Evolutionary conservation across 805 yeast species (phyloP).

Genomic region (Ogataea degrootiae): DNA sequence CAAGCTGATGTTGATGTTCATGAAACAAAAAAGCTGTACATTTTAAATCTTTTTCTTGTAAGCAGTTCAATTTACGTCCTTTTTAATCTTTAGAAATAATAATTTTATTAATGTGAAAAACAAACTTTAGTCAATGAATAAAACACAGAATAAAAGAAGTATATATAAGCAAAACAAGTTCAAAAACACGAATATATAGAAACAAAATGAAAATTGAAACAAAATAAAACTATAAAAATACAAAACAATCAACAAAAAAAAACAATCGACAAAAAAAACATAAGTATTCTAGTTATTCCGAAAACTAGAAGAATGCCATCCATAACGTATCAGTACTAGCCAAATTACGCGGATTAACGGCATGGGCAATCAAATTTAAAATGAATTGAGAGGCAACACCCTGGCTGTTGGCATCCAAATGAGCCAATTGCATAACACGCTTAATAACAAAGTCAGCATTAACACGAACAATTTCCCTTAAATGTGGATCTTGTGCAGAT

Average conservation of each 20-base stretch:
- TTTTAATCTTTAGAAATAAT: no score
- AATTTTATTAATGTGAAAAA: no score
- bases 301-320: slow-evolving; percentile 80
- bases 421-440: slow-evolving; percentile 69
- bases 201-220: neutral
- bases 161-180: no score
- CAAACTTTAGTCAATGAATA: no score
- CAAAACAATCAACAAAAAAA: neutral
- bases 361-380: slow-evolving; percentile 85
- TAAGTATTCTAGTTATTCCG: neutral
- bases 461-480: slow-evolving; percentile 79
- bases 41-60: no score
- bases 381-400: slow-evolving; percentile 84
- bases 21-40: no score
- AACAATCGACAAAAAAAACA: neutral
- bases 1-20: no score
- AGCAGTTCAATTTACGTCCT: no score
- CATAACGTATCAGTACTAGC: slow-evolving; percentile 89
- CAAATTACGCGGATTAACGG: slow-evolving; percentile 89
- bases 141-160: no score
- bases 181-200: no score
- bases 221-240: neutral
- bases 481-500: slow-evolving; percentile 74
- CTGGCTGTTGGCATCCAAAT: slow-evolving; percentile 48
- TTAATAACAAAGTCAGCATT: slow-evolving; percentile 84